Conservation (phyloP, 306 rosid species). For the Medicago arabica region DNA sequence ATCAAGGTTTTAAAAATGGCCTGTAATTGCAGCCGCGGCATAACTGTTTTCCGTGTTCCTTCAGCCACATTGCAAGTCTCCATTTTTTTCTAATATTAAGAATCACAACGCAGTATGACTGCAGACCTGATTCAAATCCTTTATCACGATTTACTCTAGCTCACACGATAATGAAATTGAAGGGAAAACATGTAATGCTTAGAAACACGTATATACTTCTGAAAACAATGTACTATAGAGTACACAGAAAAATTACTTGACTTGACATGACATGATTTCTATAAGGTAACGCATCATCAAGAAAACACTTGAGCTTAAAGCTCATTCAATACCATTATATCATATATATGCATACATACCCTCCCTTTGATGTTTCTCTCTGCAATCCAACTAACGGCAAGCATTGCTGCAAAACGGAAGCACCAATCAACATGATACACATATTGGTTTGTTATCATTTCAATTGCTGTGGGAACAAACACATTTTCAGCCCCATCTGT, state of each 20-base stretch:
- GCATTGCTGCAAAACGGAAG: conserved; percentile 30
- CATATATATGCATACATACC: neutral
- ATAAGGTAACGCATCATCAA: too few relatives aligned
- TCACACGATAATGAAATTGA: neutral
- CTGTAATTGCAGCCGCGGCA: neutral
- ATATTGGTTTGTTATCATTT: neutral
- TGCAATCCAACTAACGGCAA: neutral
- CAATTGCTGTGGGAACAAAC: neutral
- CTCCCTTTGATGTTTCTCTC: neutral
- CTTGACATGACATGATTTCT: too few relatives aligned
- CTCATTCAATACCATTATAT: neutral
- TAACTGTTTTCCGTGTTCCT: too few relatives aligned
- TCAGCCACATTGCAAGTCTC: neutral
- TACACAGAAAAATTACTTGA: too few relatives aligned
- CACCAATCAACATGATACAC: conserved; percentile 15
- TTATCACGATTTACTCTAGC: neutral
- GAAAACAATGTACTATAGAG: too few relatives aligned
- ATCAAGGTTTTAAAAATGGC: neutral
- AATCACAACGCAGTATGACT: neutral
- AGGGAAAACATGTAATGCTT: neutral
- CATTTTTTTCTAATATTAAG: neutral
- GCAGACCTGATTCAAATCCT: neutral
- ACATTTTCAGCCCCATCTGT: neutral
- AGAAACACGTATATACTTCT: conserved; percentile 7
- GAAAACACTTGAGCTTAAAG: neutral